Percentiles rank a stretch among this genome's conserved stretches.
Conservation (phyloP, 116 monocot genomes). For the Thalassia testudinum region DNA sequence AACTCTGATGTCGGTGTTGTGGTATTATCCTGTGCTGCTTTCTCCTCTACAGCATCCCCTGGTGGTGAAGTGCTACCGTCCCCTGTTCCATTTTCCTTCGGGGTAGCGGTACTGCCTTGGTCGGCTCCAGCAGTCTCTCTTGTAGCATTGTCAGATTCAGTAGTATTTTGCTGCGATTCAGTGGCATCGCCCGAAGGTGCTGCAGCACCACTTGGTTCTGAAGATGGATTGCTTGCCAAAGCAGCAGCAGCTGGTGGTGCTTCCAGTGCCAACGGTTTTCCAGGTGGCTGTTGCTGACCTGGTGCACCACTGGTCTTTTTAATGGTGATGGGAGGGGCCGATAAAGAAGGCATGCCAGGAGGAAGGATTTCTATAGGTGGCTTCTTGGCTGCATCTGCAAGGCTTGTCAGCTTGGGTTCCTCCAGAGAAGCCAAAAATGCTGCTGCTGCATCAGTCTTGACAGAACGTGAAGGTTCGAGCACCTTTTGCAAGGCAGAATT, state of each 20-base stretch:
- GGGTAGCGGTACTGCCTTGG: too few relatives aligned
- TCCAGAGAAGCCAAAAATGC: slow-evolving; percentile 92
- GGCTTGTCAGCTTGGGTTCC: slow-evolving; percentile 78
- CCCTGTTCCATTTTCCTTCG: neutral
- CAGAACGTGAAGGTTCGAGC: slow-evolving; percentile 42
- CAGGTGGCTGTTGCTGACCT: slow-evolving; percentile 17
- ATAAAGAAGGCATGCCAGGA: slow-evolving; percentile 88
- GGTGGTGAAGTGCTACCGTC: neutral
- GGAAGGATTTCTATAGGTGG: slow-evolving; percentile 95
- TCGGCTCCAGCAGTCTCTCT: neutral
- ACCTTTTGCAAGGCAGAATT: slow-evolving; percentile 85
- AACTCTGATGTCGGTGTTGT: neutral
- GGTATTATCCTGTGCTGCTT: neutral
- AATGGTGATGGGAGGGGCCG: slow-evolving; percentile 66
- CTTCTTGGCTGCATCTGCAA: slow-evolving; percentile 81
- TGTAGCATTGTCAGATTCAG: neutral
- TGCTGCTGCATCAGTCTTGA: slow-evolving; percentile 78
- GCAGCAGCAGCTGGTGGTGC: slow-evolving; percentile 23
- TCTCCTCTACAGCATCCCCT: neutral
- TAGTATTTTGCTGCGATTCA: neutral
- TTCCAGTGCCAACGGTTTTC: slow-evolving; percentile 60
- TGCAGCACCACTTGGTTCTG: neutral
- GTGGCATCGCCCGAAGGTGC: neutral
- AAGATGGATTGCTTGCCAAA: neutral
- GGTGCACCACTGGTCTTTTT: slow-evolving; percentile 50